Evolutionary conservation across 2,329 filamentous ascomycete species (phyloP).

Genomic region (Aspergillus melleus): DNA sequence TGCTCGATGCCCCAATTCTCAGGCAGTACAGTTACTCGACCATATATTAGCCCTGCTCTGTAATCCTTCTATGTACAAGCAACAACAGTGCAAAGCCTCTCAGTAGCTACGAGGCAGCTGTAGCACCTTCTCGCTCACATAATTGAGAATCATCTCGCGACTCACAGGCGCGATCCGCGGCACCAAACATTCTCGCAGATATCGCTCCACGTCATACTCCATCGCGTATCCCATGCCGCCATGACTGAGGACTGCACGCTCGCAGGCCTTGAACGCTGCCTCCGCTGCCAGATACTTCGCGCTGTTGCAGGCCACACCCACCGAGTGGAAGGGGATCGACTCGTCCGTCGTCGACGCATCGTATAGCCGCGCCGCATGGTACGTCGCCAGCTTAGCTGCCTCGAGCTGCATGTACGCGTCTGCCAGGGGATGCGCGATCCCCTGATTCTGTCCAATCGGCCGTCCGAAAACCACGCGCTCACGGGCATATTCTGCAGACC

Average conservation of each 20-base stretch:
- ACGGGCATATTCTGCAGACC: conserved; percentile 63
- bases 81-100: neutral
- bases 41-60: too few relatives aligned
- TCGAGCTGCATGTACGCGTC: conserved; percentile 62
- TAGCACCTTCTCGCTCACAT: conserved; percentile 46
- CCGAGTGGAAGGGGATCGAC: conserved; percentile 54
- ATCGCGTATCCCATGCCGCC: conserved; percentile 65
- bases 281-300: conserved; percentile 68
- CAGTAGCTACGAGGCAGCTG: conserved; percentile 46
- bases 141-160: conserved; percentile 50
- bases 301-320: conserved; percentile 67
- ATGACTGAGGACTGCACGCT: conserved; percentile 57
- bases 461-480: conserved; percentile 63
- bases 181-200: conserved; percentile 59
- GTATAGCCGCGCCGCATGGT: conserved; percentile 60
- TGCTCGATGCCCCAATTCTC: too few relatives aligned
- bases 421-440: conserved; percentile 59
- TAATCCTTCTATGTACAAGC: too few relatives aligned
- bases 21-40: too few relatives aligned
- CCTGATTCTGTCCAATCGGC: conserved; percentile 61
- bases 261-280: conserved; percentile 61
- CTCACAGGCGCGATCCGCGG: conserved; percentile 62
- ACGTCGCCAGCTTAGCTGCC: conserved; percentile 61
- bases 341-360: conserved; percentile 54
- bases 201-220: conserved; percentile 64